phyloP scores from a whole-genome alignment of 345 rosid genomes.

The Brassica rapa region DNA sequence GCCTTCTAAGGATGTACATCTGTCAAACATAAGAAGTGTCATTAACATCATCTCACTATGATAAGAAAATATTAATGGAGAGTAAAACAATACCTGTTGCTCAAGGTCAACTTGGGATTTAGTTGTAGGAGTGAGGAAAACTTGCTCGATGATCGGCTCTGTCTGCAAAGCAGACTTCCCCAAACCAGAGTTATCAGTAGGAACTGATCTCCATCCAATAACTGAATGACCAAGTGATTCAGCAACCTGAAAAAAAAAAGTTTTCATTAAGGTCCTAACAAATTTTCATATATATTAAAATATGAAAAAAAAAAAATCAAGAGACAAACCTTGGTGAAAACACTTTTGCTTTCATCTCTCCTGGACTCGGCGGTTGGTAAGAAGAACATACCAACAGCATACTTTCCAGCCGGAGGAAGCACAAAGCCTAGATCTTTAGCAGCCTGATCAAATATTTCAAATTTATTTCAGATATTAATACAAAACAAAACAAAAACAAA shows the following conservation, averaged over 20 bases:
- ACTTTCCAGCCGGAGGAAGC: slow-evolving; percentile 76
- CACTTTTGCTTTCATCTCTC: slow-evolving; percentile 78
- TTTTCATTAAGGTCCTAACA: background rate
- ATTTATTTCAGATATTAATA: background rate
- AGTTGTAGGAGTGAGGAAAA: slow-evolving; percentile 72
- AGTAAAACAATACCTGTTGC: slow-evolving; percentile 62
- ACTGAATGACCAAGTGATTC: slow-evolving; percentile 93
- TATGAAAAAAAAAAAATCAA: background rate
- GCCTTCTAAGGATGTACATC: slow-evolving; percentile 94
- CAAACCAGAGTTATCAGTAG: slow-evolving; percentile 79
- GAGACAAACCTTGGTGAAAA: slow-evolving; percentile 70
- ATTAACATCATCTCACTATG: background rate
- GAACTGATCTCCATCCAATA: slow-evolving; percentile 92
- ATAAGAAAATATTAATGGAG: no score
- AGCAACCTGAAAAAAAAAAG: slow-evolving; percentile 61
- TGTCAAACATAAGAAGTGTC: slow-evolving; percentile 38
- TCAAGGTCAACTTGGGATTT: slow-evolving; percentile 83
- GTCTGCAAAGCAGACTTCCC: slow-evolving; percentile 89
- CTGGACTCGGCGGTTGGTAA: slow-evolving; percentile 75
- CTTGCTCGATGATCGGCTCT: slow-evolving; percentile 93
- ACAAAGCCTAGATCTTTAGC: slow-evolving; percentile 72
- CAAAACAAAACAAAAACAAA: background rate
- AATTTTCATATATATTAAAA: background rate
- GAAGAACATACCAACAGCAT: slow-evolving; percentile 98
- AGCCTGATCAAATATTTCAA: slow-evolving; percentile 44